These are phyloP conservation scores for Capsicum chinense DNA, from an alignment of 257 asterid species.

Conservation along the genomic window DNA sequence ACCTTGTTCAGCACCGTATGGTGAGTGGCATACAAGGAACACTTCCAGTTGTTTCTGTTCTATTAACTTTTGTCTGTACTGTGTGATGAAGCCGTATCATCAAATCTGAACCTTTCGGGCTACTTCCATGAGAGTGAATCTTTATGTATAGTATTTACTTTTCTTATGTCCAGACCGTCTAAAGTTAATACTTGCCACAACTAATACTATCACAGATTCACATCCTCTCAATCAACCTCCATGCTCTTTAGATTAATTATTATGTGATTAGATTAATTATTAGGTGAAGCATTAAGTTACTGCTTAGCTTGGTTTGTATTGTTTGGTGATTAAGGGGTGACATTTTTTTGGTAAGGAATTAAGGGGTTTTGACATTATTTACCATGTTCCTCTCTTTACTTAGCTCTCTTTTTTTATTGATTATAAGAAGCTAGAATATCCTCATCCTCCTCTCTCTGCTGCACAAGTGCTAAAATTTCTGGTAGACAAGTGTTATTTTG, in stretches of 20 bases:
- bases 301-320: neutral
- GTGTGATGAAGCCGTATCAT: neutral
- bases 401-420: neutral
- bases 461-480: neutral
- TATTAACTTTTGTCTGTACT: constrained; percentile 1
- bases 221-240: constrained; percentile 12
- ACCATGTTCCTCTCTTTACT: neutral
- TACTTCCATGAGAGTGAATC: neutral
- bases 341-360: no score
- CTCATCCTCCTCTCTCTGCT: neutral
- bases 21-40: constrained; percentile 52
- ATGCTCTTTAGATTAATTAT: neutral
- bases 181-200: neutral
- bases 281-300: neutral
- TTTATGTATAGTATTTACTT: neutral
- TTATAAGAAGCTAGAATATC: neutral
- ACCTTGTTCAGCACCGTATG: constrained; percentile 82
- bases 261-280: neutral
- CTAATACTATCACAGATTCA: neutral
- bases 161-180: neutral
- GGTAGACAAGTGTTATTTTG: neutral
- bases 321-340: neutral
- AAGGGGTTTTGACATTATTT: neutral
- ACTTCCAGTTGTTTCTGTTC: constrained; percentile 13
- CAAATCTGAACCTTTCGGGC: neutral